These are phyloP conservation scores for Nicotiana attenuata DNA, from an alignment of 257 asterid genomes.

Conservation along the genomic window DNA sequence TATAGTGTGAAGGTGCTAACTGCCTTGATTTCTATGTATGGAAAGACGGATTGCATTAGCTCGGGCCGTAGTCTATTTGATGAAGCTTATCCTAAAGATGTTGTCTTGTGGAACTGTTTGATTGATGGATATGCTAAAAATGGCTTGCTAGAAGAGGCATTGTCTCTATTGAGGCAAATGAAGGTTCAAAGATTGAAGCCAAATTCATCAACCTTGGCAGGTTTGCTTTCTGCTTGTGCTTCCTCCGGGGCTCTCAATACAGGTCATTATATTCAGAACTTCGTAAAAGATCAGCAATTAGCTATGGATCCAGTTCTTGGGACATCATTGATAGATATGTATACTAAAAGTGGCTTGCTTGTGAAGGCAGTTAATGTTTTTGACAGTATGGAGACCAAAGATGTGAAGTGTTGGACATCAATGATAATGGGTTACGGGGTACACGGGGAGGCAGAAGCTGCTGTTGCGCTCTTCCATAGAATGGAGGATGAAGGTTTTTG, in stretches of 20 bases:
- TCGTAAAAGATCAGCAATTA: conserved; percentile 27
- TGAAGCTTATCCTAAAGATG: conserved; percentile 40
- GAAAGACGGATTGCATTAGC: conserved; percentile 29
- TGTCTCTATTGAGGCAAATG: conserved; percentile 33
- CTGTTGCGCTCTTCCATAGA: conserved; percentile 30
- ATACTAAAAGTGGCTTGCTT: conserved; percentile 54
- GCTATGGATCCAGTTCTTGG: conserved; percentile 48
- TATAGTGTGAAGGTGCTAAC: conserved; percentile 30
- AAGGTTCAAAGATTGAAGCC: conserved; percentile 30
- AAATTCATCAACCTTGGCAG: conserved; percentile 48
- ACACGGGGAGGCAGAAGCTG: conserved; percentile 42
- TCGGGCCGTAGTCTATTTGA: conserved; percentile 41
- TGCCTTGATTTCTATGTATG: conserved; percentile 54
- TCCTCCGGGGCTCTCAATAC: conserved; percentile 32
- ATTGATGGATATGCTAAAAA: conserved; percentile 54
- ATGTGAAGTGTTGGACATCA: conserved; percentile 51
- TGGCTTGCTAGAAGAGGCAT: conserved; percentile 38
- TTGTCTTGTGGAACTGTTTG: conserved; percentile 64
- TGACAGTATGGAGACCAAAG: conserved; percentile 36
- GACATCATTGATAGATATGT: conserved; percentile 51
- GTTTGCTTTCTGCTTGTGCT: conserved; percentile 54
- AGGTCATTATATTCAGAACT: conserved; percentile 33
- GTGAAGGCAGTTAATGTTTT: conserved; percentile 42
- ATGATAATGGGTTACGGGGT: conserved; percentile 52
- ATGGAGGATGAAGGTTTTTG: conserved; percentile 49